Percentiles rank a stretch among this genome's conserved stretches.
phyloP scores from a whole-genome alignment of 2,329 filamentous ascomycete species.

The Neopestalotiopsis sp. region DNA sequence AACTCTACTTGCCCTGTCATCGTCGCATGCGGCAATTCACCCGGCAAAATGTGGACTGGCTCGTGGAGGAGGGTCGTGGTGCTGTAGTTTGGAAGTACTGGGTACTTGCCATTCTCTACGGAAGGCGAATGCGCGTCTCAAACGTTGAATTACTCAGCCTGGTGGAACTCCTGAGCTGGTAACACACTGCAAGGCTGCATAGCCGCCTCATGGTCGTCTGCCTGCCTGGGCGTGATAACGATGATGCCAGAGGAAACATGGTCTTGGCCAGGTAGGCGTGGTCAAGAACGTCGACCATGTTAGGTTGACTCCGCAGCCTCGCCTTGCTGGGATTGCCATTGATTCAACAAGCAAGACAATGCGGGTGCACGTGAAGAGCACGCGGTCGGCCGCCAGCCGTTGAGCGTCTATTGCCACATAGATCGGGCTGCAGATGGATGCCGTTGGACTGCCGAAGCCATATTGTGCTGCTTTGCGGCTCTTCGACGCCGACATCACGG shows the following conservation, averaged over 20 bases:
- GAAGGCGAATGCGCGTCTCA: background rate
- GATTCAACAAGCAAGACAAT: background rate
- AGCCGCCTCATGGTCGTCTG: background rate
- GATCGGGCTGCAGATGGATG: background rate
- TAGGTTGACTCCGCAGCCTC: background rate
- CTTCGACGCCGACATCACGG: background rate
- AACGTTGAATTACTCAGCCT: background rate
- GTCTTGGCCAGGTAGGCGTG: background rate
- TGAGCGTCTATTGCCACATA: background rate
- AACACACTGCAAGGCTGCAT: background rate
- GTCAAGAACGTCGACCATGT: background rate
- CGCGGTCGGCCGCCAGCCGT: background rate
- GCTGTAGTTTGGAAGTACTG: conserved; percentile 1
- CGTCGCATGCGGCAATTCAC: conserved; percentile 7
- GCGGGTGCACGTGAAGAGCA: background rate
- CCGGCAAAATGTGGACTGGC: background rate
- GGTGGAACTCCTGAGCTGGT: background rate
- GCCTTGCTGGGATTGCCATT: background rate
- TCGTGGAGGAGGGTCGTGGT: background rate
- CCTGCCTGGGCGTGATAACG: background rate
- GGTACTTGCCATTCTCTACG: background rate
- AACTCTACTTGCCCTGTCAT: conserved; percentile 6
- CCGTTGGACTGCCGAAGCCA: background rate
- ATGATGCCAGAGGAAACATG: background rate
- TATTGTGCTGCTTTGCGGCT: background rate